Evolutionary conservation across 2,329 filamentous ascomycete genomes (phyloP), one percentile per base, ranked within the genome.

Genomic region (Talaromyces sp.): DNA sequence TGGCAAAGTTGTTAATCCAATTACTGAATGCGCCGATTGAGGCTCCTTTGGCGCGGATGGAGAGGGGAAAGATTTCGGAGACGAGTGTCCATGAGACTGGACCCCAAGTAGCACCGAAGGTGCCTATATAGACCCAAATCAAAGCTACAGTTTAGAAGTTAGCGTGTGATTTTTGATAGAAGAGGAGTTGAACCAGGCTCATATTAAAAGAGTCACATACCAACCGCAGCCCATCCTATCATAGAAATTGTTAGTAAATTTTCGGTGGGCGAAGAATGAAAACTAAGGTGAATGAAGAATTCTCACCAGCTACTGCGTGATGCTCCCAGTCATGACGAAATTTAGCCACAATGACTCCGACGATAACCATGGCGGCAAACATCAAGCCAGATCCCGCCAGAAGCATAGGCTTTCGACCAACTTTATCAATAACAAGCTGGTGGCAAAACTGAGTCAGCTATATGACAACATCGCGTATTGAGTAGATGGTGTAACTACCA

Each of bases 1-100:
- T 85, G 60, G 87, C 83, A 67, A 89, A 88, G 72, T 89, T 88
- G 72, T 84, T 86, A 2, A 88, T 74, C 82, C 89, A 91, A 75
- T 87, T 88, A 6, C 83, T 83, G 65, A 83, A 85, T 0, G 87
- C 89, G 0, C 85, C 86, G 2, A 89, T 77, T 1, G 87, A 87
- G 0, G 88, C 87, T 39, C 88, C 89, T 72, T 90, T 90, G 2
- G 87, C 87, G 7, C 87, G 80, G 0, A 85, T 76, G 0, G 81
- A 82, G 1, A 82, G 83, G 0, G 86, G 86, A 50, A 90, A 90
- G n/a, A 91, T 86, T 67, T 92, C 86, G 35, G 82, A 52, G 8
- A 60, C 56, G 16, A 63, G 52, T 0, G 75, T 77, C 78, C 77
- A 79, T 4, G 75, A 79, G 0, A 85, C 79, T 2, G 83, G 82